A percentile compares a stretch with the other conserved stretches of the same genome.
phyloP scores from a whole-genome alignment of 352 stramenopile genomes.

The Phytophthora uliginosa region DNA sequence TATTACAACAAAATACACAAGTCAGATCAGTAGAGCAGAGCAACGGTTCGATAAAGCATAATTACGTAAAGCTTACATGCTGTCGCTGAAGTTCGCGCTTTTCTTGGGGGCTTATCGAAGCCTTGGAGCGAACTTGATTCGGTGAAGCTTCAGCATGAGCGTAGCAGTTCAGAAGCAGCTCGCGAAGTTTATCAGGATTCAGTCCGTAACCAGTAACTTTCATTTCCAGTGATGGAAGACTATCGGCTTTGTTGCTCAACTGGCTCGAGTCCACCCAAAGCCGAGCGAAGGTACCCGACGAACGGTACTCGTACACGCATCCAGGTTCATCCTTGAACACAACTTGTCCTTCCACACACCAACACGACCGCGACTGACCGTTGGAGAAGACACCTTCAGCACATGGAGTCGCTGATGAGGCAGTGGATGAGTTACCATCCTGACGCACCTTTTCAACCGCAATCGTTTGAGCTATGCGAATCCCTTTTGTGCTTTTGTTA shows the following conservation, averaged over 20 bases:
- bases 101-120: slow-evolving; percentile 60
- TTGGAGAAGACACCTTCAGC: slow-evolving; percentile 27
- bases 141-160: slow-evolving; percentile 47
- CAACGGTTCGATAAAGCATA: background rate
- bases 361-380: slow-evolving; percentile 41
- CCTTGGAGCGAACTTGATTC: slow-evolving; percentile 50
- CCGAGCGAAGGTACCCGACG: slow-evolving; percentile 56
- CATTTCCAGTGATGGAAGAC: slow-evolving; percentile 43
- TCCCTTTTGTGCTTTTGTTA: slow-evolving; percentile 46
- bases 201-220: slow-evolving; percentile 60
- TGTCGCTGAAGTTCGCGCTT: slow-evolving; percentile 76
- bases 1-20: background rate
- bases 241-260: background rate
- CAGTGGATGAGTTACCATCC: slow-evolving; percentile 4
- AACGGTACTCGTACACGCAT: slow-evolving; percentile 68
- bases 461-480: slow-evolving; percentile 60
- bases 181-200: slow-evolving; percentile 51
- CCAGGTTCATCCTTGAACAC: slow-evolving; percentile 56
- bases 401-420: slow-evolving; percentile 10
- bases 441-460: slow-evolving; percentile 54
- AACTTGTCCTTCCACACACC: slow-evolving; percentile 69
- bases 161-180: slow-evolving; percentile 74
- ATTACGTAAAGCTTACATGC: slow-evolving; percentile 54
- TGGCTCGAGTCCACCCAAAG: slow-evolving; percentile 35
- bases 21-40: background rate